These are phyloP conservation scores for Themeda triandra DNA, from an alignment of 176 grass and related monocot genomes.

Conservation along the genomic window DNA sequence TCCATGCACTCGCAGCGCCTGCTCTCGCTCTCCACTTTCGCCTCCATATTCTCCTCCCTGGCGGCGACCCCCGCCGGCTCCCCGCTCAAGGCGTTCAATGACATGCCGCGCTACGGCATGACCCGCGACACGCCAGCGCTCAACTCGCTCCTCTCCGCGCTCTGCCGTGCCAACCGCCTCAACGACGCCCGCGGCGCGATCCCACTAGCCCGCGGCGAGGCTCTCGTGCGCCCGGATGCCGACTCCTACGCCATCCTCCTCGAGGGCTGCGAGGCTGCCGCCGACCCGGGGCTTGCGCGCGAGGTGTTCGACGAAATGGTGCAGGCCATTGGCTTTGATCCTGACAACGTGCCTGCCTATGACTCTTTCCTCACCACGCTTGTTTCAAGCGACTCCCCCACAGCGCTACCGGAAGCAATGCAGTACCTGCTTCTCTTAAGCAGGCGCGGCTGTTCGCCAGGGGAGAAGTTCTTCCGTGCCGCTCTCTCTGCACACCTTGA, in stretches of 20 bases:
- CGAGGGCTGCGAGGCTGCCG: slow-evolving; percentile 70
- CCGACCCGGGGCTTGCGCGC: slow-evolving; percentile 38
- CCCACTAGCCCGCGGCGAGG: slow-evolving; percentile 28
- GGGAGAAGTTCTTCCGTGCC: slow-evolving; percentile 71
- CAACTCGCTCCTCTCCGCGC: slow-evolving; percentile 72
- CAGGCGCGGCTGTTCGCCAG: slow-evolving; percentile 41
- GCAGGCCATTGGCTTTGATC: slow-evolving; percentile 39
- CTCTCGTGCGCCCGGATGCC: slow-evolving; percentile 40
- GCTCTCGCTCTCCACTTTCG: slow-evolving; percentile 78
- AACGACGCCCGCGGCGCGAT: slow-evolving; percentile 55
- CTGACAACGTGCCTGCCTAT: slow-evolving; percentile 57
- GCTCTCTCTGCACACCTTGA: slow-evolving; percentile 38
- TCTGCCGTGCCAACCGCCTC: slow-evolving; percentile 67
- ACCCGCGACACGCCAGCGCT: slow-evolving; percentile 50
- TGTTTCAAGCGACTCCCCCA: slow-evolving; percentile 40
- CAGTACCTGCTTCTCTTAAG: slow-evolving; percentile 42
- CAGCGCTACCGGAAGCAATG: slow-evolving; percentile 49
- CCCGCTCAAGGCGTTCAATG: slow-evolving; percentile 52
- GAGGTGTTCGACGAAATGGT: slow-evolving; percentile 92
- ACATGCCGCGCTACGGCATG: slow-evolving; percentile 53
- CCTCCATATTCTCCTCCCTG: slow-evolving; percentile 73
- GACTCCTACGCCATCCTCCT: slow-evolving; percentile 87
- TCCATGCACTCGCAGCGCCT: slow-evolving; percentile 67
- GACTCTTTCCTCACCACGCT: slow-evolving; percentile 80
- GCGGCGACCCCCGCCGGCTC: slow-evolving; percentile 28